A percentile compares a stretch with the other conserved stretches of the same genome.
Evolutionary conservation across 139 green algal species (phyloP).

Genomic region (Tetratostichococcus sp.): DNA sequence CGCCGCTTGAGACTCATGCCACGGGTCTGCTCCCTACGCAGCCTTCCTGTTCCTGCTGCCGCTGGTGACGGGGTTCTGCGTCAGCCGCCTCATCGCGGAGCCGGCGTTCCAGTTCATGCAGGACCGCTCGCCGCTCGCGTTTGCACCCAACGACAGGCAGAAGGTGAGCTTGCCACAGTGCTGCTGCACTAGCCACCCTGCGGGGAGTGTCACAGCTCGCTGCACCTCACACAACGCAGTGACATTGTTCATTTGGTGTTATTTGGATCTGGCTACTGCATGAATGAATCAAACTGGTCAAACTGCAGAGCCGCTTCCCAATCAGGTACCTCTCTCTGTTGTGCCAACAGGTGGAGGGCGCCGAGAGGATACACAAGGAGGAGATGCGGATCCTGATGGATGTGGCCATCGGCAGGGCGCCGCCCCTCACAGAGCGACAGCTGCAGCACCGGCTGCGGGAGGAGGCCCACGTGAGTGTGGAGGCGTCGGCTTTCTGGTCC

Average conservation of each 20-base stretch:
- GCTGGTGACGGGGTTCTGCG: slow-evolving; percentile 56
- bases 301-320: no score
- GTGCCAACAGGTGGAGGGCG: slow-evolving; percentile 44
- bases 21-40: no score
- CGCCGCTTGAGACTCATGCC: no score
- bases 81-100: slow-evolving; percentile 56
- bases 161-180: slow-evolving; percentile 29
- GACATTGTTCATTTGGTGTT: no score
- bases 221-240: no score
- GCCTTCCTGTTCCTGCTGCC: slow-evolving; percentile 54
- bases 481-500: no score
- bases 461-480: slow-evolving; percentile 16
- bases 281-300: no score
- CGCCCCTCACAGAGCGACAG: slow-evolving; percentile 56
- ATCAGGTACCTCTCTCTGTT: no score
- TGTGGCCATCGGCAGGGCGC: slow-evolving; percentile 66
- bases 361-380: slow-evolving; percentile 65
- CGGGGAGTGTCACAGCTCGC: no score
- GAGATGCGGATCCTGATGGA: slow-evolving; percentile 79
- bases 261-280: no score
- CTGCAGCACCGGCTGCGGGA: slow-evolving; percentile 59
- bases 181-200: neutral
- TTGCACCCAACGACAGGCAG: slow-evolving; percentile 66
- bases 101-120: slow-evolving; percentile 59
- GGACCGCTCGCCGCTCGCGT: slow-evolving; percentile 56